A percentile compares a stretch with the other conserved stretches of the same genome.
Conservation (phyloP, 2,329 filamentous ascomycete species). For the Alternaria incomplexa region DNA sequence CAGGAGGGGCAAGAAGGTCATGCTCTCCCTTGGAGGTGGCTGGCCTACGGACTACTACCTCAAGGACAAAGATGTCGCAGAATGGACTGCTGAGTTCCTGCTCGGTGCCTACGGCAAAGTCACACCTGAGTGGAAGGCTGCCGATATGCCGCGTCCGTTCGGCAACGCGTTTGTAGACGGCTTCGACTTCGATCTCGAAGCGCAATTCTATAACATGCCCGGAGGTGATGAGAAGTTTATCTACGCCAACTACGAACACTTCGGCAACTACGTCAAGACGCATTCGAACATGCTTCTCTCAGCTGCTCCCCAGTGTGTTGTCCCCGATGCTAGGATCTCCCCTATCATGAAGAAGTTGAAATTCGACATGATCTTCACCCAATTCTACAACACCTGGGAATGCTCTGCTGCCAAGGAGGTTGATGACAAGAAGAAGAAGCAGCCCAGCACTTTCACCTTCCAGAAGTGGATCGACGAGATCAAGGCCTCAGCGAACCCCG, state of each 20-base stretch:
- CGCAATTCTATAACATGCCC: conserved; percentile 23
- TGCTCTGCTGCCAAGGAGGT: conserved; percentile 58
- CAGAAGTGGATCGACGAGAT: conserved; percentile 52
- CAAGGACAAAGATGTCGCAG: conserved; percentile 46
- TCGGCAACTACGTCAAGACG: conserved; percentile 57
- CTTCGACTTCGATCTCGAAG: conserved; percentile 60
- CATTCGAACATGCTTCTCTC: conserved; percentile 56
- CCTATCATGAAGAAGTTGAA: conserved; percentile 51
- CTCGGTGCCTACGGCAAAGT: conserved; percentile 58
- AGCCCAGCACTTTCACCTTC: conserved; percentile 54
- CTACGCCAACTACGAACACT: conserved; percentile 53
- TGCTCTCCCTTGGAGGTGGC: conserved; percentile 57
- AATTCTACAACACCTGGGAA: conserved; percentile 61
- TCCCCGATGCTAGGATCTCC: conserved; percentile 56
- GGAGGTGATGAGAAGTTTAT: conserved; percentile 17
- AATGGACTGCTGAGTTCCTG: conserved; percentile 58
- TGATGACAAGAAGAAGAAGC: conserved; percentile 22
- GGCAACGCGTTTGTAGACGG: conserved; percentile 56
- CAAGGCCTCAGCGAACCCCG: conserved; percentile 43
- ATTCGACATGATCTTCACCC: conserved; percentile 63
- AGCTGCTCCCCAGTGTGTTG: conserved; percentile 59
- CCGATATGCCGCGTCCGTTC: conserved; percentile 54
- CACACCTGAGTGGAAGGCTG: conserved; percentile 35
- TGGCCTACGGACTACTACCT: conserved; percentile 52
- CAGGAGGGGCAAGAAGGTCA: conserved; percentile 43